Conservation (phyloP, 2,329 filamentous ascomycete species). For the Parascedosporium putredinis region DNA sequence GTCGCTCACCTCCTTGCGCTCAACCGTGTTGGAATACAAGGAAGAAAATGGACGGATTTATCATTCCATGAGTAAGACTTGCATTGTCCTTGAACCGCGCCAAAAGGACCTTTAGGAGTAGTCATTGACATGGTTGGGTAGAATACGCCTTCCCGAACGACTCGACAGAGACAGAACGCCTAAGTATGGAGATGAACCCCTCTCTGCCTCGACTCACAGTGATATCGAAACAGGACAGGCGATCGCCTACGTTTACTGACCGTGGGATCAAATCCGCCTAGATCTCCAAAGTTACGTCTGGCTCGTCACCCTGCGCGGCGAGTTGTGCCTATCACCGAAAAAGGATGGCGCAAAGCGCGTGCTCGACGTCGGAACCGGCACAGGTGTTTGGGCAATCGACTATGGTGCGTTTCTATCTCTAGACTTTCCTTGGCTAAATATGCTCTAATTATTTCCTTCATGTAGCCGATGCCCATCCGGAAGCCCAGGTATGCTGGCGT, state of each 20-base stretch:
- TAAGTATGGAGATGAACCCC: not conserved
- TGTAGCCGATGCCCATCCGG: not conserved
- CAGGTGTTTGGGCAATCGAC: conserved; percentile 18
- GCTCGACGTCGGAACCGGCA: conserved; percentile 17
- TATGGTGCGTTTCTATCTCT: conserved; percentile 10
- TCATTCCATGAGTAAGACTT: too few species aligned
- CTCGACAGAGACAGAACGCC: conserved; percentile 10
- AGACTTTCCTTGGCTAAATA: too few species aligned
- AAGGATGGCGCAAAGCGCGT: conserved; percentile 11
- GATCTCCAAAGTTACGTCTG: too few species aligned
- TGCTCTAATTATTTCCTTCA: not conserved
- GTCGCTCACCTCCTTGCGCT: too few species aligned
- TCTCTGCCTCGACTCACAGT: not conserved
- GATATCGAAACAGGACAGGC: not conserved
- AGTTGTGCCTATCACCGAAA: conserved; percentile 9
- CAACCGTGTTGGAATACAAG: too few species aligned
- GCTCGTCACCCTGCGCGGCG: conserved; percentile 13
- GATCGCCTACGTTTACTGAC: not conserved
- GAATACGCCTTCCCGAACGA: conserved; percentile 16
- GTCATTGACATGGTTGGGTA: too few species aligned
- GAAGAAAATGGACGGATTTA: too few species aligned
- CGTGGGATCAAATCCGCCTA: too few species aligned
- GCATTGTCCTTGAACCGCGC: too few species aligned
- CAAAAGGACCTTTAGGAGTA: too few species aligned
- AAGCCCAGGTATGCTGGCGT: too few species aligned